Conservation (phyloP, 805 yeast genomes). For the Pichia californica region DNA sequence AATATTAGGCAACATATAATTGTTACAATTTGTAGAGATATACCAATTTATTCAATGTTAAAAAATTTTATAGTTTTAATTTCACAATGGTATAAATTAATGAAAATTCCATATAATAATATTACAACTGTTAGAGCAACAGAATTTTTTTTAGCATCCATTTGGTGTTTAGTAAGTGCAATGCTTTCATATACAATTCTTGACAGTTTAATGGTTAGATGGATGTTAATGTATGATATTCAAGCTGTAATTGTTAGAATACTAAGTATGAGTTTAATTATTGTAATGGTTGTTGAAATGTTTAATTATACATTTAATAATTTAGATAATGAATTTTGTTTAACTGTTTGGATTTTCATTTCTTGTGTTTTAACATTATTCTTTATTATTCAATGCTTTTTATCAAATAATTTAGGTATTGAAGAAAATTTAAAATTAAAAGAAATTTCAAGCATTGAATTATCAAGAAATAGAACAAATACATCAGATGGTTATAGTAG, state of each 20-base stretch:
- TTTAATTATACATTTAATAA: conserved; percentile 64
- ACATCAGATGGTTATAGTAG: background rate
- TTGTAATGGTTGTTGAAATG: conserved; percentile 64
- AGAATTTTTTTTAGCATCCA: conserved; percentile 72
- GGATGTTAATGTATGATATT: conserved; percentile 88
- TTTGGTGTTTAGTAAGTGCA: conserved; percentile 92
- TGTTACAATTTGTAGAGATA: conserved; percentile 70
- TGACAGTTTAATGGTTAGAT: conserved; percentile 85
- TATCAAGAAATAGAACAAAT: background rate
- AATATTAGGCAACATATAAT: conserved; percentile 72
- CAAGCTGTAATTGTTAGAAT: conserved; percentile 85
- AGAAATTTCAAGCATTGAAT: conserved; percentile 1
- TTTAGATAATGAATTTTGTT: conserved; percentile 49
- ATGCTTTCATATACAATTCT: conserved; percentile 77
- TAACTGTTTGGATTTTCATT: conserved; percentile 90
- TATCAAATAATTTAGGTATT: conserved; percentile 66
- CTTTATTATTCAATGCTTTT: conserved; percentile 80
- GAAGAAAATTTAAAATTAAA: conserved; percentile 17
- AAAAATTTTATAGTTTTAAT: conserved; percentile 23
- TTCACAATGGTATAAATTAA: conserved; percentile 23
- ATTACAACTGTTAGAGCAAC: conserved; percentile 59
- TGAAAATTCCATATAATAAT: conserved; percentile 20
- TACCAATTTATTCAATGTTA: conserved; percentile 43
- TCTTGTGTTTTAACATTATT: conserved; percentile 75
- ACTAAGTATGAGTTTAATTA: conserved; percentile 70